Evolutionary conservation across 83 land plant species (phyloP).

Genomic region (Diphasiastrum complanatum): DNA sequence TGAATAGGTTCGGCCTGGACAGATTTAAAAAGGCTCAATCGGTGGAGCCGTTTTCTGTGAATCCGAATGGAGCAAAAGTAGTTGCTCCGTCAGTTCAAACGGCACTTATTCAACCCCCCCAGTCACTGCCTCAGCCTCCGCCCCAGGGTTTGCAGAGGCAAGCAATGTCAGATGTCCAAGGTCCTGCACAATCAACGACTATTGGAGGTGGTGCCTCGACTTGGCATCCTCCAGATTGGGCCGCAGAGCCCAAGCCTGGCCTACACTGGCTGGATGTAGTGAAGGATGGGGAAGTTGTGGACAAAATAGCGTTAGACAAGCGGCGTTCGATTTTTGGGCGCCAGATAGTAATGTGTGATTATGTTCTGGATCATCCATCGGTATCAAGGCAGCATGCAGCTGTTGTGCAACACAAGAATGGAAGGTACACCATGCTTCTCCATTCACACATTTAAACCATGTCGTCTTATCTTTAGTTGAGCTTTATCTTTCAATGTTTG

Average conservation of each 20-base stretch:
- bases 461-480: too few relatives aligned
- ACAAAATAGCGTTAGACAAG: conserved; percentile 57
- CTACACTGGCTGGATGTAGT: conserved; percentile 75
- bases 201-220: conserved; percentile 38
- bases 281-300: conserved; percentile 84
- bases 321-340: conserved; percentile 84
- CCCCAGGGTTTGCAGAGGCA: too few relatives aligned
- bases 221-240: conserved; percentile 99
- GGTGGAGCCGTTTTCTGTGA: conserved; percentile 78
- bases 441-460: too few relatives aligned
- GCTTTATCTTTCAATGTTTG: too few relatives aligned
- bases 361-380: conserved; percentile 94
- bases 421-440: conserved; percentile 43
- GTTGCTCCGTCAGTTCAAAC: background rate
- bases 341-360: conserved; percentile 75
- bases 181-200: conserved; percentile 1
- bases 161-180: background rate
- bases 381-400: conserved; percentile 98
- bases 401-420: conserved; percentile 93
- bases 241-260: conserved; percentile 84
- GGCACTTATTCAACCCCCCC: background rate
- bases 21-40: conserved; percentile 94
- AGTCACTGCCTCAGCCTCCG: too few relatives aligned
- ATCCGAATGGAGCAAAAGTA: too few relatives aligned
- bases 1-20: conserved; percentile 68